These are phyloP conservation scores for Pichia heedii DNA, from an alignment of 805 yeast species.

Conservation along the genomic window DNA sequence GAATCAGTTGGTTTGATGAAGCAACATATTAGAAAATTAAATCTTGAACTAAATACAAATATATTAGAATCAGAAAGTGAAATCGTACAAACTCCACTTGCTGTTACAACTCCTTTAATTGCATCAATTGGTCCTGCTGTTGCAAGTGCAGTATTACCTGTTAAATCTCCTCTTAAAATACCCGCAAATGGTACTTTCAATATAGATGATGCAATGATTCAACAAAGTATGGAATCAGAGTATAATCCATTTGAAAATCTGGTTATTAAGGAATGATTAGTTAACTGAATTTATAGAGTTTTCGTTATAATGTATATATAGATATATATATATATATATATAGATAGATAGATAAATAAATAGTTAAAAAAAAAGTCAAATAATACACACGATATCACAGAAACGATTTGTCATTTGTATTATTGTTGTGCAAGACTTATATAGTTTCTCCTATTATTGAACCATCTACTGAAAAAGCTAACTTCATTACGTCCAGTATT, in stretches of 20 bases:
- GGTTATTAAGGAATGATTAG: background rate
- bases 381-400: too few relatives aligned
- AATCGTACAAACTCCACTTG: constrained; percentile 9
- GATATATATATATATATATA: too few relatives aligned
- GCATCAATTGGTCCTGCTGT: constrained; percentile 29
- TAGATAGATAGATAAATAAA: too few relatives aligned
- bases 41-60: constrained; percentile 9
- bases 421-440: too few relatives aligned
- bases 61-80: background rate
- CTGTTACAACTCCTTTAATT: constrained; percentile 29
- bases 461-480: background rate
- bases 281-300: too few relatives aligned
- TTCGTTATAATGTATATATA: too few relatives aligned
- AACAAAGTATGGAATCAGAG: constrained; percentile 9
- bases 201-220: background rate
- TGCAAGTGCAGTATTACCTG: constrained; percentile 28
- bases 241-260: constrained; percentile 20
- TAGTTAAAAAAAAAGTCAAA: too few relatives aligned
- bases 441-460: background rate
- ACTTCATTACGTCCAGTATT: background rate
- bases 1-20: constrained; percentile 13
- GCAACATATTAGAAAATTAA: constrained; percentile 17
- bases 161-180: constrained; percentile 20
- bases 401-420: too few relatives aligned
- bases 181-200: background rate